phyloP scores from a whole-genome alignment of 2,329 filamentous ascomycete species.

The Didymellaceae sp. region DNA sequence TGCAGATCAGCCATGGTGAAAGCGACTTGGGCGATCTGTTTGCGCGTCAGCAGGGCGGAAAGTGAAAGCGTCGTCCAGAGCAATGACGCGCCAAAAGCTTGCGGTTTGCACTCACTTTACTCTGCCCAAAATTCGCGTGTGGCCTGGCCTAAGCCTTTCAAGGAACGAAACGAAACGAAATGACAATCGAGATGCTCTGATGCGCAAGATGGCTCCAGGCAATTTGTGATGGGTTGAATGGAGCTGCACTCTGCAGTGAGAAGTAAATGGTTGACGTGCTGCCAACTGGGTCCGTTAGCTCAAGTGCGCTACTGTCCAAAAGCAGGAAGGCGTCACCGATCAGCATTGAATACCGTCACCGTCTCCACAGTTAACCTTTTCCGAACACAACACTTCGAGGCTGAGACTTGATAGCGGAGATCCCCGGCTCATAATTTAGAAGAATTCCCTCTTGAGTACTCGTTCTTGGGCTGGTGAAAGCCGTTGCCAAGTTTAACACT shows the following conservation, averaged over 20 bases:
- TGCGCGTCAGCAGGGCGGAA: conserved; percentile 20
- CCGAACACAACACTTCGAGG: too few species aligned
- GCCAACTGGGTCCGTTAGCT: conserved; percentile 3
- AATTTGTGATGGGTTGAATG: conserved; percentile 6
- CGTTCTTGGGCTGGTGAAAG: too few species aligned
- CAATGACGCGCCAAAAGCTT: conserved; percentile 7
- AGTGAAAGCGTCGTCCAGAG: conserved; percentile 16
- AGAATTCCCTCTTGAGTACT: too few species aligned
- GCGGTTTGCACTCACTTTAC: conserved; percentile 32
- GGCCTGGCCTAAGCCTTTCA: conserved; percentile 10
- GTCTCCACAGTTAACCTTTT: background rate
- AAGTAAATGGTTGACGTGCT: conserved; percentile 16
- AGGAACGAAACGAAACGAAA: conserved; percentile 4
- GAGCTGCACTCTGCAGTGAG: conserved; percentile 15
- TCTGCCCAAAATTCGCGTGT: conserved; percentile 39
- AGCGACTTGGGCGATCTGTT: conserved; percentile 28
- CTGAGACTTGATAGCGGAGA: background rate
- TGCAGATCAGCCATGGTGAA: conserved; percentile 52
- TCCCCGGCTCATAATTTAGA: too few species aligned
- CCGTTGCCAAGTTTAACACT: too few species aligned
- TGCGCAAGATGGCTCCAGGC: conserved; percentile 19
- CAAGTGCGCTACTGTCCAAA: conserved; percentile 9
- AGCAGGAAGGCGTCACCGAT: conserved; percentile 5
- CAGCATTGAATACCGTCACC: conserved; percentile 6
- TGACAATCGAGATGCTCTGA: conserved; percentile 8